A percentile compares a stretch with the other conserved stretches of the same genome.
These are phyloP conservation scores for Inga laurina DNA, from an alignment of 306 rosid genomes.

Conservation along the genomic window DNA sequence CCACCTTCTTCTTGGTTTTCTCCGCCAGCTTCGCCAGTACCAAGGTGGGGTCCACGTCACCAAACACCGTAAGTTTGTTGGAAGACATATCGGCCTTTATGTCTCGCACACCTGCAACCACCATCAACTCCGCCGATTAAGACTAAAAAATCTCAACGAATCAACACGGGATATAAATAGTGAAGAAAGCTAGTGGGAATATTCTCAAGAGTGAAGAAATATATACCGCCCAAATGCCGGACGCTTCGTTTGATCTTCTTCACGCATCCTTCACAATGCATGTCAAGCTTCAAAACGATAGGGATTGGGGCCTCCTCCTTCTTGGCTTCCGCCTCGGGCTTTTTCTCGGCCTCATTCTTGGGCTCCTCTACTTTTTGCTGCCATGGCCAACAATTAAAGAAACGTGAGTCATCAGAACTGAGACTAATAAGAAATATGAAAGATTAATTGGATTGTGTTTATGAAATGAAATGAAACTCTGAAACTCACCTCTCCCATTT, in stretches of 20 bases:
- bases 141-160: background rate
- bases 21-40: constrained; percentile 57
- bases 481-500: constrained; percentile 72
- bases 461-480: background rate
- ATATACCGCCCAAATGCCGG: constrained; percentile 64
- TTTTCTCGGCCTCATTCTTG: constrained; percentile 55
- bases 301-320: constrained; percentile 47
- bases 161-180: background rate
- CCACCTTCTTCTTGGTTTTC: constrained; percentile 73
- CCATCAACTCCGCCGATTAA: background rate
- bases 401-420: background rate
- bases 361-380: constrained; percentile 49
- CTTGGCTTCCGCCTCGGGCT: constrained; percentile 48
- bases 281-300: constrained; percentile 66
- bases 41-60: constrained; percentile 58
- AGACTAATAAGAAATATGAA: background rate
- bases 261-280: constrained; percentile 89
- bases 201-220: background rate
- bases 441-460: background rate
- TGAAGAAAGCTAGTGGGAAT: background rate
- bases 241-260: constrained; percentile 67
- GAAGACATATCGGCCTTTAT: constrained; percentile 57
- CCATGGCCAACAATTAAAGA: background rate
- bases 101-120: constrained; percentile 62
- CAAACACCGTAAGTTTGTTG: constrained; percentile 69